Conservation (phyloP, 2,329 filamentous ascomycete genomes). For the Dryadomyces sulphureus region DNA sequence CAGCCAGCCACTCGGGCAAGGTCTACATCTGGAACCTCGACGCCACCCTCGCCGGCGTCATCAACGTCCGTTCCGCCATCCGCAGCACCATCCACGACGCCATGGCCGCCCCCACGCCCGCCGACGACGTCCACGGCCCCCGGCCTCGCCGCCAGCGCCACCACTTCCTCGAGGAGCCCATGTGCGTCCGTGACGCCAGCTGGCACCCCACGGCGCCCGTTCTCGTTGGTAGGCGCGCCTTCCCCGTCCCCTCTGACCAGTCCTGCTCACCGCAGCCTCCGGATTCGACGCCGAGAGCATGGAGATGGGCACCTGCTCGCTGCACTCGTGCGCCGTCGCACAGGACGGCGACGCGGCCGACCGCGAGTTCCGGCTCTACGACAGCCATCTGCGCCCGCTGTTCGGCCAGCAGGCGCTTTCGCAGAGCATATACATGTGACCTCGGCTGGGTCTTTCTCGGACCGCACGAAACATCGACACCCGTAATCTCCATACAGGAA, state of each 20-base stretch:
- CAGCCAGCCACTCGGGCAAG: constrained; percentile 76
- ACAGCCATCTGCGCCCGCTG: constrained; percentile 38
- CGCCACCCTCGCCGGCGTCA: constrained; percentile 60
- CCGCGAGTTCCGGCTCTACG: constrained; percentile 43
- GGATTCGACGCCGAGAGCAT: constrained; percentile 69
- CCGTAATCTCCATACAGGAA: too few relatives aligned
- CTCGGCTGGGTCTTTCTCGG: too few relatives aligned
- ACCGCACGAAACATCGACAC: too few relatives aligned
- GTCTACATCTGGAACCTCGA: constrained; percentile 87
- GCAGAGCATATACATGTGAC: neutral
- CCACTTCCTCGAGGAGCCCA: constrained; percentile 20
- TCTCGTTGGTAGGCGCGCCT: constrained; percentile 40
- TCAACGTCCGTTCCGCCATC: constrained; percentile 66
- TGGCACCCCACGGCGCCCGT: constrained; percentile 82
- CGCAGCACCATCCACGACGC: neutral
- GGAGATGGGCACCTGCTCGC: constrained; percentile 51
- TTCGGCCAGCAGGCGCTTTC: neutral
- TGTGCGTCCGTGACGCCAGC: constrained; percentile 73
- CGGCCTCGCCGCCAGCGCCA: neutral
- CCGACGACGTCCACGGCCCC: neutral
- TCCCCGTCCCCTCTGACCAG: neutral
- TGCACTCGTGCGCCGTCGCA: constrained; percentile 65
- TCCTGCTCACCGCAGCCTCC: constrained; percentile 41
- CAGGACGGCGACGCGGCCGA: constrained; percentile 47
- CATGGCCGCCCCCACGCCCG: neutral